Evolutionary conservation across 1,139 yeast genomes (phyloP), one percentile per base, ranked within the genome.

Genomic region (Yamadazyma sp.): DNA sequence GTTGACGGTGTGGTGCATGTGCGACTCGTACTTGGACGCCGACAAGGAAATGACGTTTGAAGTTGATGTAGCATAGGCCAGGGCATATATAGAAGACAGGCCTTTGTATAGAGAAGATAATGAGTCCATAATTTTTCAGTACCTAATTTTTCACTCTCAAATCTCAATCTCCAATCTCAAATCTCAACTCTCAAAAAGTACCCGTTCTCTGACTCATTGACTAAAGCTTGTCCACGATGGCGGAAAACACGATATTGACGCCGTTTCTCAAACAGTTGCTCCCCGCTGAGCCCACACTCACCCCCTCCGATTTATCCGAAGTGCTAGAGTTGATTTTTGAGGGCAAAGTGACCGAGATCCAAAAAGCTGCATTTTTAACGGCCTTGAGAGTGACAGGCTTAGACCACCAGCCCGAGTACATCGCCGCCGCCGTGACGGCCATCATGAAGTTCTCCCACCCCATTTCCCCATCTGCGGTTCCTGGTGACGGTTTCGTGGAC

Each of bases 1-100:
- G 10, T 62, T 89, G 30, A 77, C 82, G 0, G 64, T 88, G 2
- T 91, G 95, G 95, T 83, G 92, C 54, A 77, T 91, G 61, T 86
- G 97, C 62, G 98, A 91, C 55, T 83, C 95, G 0, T 92, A 91
- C 55, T 53, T 87, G 23, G 98, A 89, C 56, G 95, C 89, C 2
- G 98, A 92, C 57, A 87, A 87, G 57, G 96, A 91, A 62, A 73
- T 80, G 17, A 59, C 61, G 23, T 66, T 50, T n/a, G 40, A 36
- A 9, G 44, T 47, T 7, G 42, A 42, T 6, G 52, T 45, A 2
- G 23, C 14, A 17, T 26, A 32, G 29, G 31, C n/a, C 8, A 7
- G 29, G 15, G 36, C 23, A 18, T 9, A 31, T 7, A 8, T 20
- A 31, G 17, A 17, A 31, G 8, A 31, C 17, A 27, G 9, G n/a